Base-by-base conservation (phyloP, 164 flowering plant genomes). In the grape (Vitis vinifera) region DNA sequence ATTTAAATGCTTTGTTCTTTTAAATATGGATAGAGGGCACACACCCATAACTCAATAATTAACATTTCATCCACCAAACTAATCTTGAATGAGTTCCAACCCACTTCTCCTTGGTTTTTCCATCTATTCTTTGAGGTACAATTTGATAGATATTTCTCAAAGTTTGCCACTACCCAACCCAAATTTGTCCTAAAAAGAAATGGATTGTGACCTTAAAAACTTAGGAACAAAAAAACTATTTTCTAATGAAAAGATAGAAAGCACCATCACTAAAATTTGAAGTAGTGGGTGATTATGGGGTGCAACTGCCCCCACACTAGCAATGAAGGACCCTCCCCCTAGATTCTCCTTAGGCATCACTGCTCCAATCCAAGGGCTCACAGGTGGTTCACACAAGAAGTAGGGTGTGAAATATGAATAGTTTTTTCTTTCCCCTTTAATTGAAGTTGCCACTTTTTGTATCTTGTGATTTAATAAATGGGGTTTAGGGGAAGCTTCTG, bases 171-270 rank as follows among this genome's bases (percentile, higher is more conserved):
- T 55, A 67, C 51, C 69, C 51, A 61, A 7, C 51, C 55, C 44
- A 37, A 6, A 3, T 37, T 37, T 68, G 13, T 57, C 51, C 29
- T 60, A 23, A 73, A 73, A 73, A 62, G 71, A 63, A 68, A 73
- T 68, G 72, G 71, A 63, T 63, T 29, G 76, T 73, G 76, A 63
- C 68, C 55, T 56, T 56, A 67, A 67, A 29, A 59, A 37, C 29
- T 72, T 65, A 14, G 55, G 4, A 50, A 49, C 13, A 51, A 11
- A 59, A 59, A 19, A 37, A 59, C 59, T 59, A 51, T 73, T 53
- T 61, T 65, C 72, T 68, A 44, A 57, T 57, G 67, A 73, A 58
- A 65, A 63, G 72, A 68, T 68, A 51, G 68, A 63, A 29, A 59
- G 73, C 77, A 74, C 73, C 65, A 59, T 15, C 31, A 63, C 14